phyloP scores from a whole-genome alignment of 163 green algal species.

The Picocystis sp. region DNA sequence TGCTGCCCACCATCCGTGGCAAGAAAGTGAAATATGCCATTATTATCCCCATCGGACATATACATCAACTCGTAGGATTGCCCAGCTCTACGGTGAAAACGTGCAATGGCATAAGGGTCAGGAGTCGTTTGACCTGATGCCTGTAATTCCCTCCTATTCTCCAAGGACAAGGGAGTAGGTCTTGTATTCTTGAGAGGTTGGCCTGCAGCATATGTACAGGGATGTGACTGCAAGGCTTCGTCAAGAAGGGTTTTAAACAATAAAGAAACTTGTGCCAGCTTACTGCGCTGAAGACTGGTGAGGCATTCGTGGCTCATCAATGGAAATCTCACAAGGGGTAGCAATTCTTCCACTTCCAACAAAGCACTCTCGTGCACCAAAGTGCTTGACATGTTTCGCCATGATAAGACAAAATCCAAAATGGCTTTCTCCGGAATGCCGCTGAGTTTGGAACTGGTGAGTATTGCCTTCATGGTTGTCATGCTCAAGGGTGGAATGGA shows the following conservation, averaged over 20 bases:
- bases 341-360: conserved; percentile 20
- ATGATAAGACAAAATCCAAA: too few species aligned
- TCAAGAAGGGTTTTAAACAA: conserved; percentile 14
- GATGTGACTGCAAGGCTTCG: conserved; percentile 16
- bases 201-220: too few species aligned
- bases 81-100: conserved; percentile 10
- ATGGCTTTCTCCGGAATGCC: too few species aligned
- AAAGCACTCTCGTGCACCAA: background rate
- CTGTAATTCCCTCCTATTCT: background rate
- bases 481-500: too few species aligned
- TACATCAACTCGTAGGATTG: conserved; percentile 48
- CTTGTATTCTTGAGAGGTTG: too few species aligned
- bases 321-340: conserved; percentile 42
- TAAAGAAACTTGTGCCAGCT: too few species aligned
- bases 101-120: background rate
- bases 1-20: conserved; percentile 35
- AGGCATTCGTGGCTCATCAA: conserved; percentile 36
- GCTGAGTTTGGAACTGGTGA: too few species aligned
- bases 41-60: conserved; percentile 51
- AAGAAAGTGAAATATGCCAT: conserved; percentile 50
- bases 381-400: too few species aligned
- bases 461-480: too few species aligned
- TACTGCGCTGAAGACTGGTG: conserved; percentile 13
- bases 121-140: background rate
- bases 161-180: background rate